phyloP scores from a whole-genome alignment of 495 filamentous ascomycete species.

The Aspergillus cavernicola region DNA sequence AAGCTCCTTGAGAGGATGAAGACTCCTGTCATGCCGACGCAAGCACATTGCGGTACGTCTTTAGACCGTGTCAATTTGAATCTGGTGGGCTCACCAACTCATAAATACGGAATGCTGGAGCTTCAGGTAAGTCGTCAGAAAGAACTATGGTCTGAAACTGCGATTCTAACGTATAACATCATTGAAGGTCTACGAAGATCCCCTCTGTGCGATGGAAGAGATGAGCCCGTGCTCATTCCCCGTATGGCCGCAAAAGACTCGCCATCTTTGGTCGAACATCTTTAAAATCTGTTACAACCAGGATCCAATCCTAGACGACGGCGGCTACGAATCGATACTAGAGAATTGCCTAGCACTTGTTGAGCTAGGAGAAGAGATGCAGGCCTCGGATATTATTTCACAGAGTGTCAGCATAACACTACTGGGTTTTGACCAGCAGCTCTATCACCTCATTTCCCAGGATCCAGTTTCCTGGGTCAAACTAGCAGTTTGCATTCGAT shows the following conservation, averaged over 20 bases:
- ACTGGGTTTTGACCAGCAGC: slow-evolving; percentile 31
- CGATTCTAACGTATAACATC: not conserved
- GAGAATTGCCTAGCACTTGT: slow-evolving; percentile 29
- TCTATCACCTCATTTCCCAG: slow-evolving; percentile 35
- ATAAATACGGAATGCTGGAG: slow-evolving; percentile 14
- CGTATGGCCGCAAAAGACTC: slow-evolving; percentile 10
- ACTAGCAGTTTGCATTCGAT: slow-evolving; percentile 37
- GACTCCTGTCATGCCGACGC: not conserved
- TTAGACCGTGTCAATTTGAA: not conserved
- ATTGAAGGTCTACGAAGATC: not conserved
- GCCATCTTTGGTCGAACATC: slow-evolving; percentile 12
- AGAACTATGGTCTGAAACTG: not conserved
- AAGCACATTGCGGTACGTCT: not conserved
- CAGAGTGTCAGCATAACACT: slow-evolving; percentile 38
- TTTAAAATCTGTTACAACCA: slow-evolving; percentile 36
- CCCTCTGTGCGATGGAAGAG: not conserved
- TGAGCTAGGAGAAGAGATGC: slow-evolving; percentile 40
- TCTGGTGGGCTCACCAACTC: slow-evolving; percentile 4
- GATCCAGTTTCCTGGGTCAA: slow-evolving; percentile 39
- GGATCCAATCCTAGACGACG: slow-evolving; percentile 25
- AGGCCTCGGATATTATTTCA: slow-evolving; percentile 27
- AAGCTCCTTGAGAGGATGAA: not conserved
- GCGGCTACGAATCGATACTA: slow-evolving; percentile 21
- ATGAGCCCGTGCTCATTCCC: not conserved
- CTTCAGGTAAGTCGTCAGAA: slow-evolving; percentile 5